Conservation (phyloP, 2,329 filamentous ascomycete genomes). For the Penicillium italicum region DNA sequence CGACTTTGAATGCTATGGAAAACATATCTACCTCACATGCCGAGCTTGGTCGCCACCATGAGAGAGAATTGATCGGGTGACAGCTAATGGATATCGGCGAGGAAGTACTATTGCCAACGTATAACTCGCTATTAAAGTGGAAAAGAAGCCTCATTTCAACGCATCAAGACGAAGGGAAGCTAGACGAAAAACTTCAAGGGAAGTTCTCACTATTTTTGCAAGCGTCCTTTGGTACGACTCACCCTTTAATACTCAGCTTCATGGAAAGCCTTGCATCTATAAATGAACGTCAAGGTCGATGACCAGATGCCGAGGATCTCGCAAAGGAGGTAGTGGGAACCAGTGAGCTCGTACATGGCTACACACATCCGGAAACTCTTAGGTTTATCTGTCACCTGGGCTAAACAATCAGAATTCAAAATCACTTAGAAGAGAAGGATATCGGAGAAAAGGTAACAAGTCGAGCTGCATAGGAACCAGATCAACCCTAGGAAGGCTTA, state of each 20-base stretch:
- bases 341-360: not conserved
- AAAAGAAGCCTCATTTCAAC: not conserved
- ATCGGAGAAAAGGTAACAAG: not conserved
- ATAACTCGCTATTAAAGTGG: no score
- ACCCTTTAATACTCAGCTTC: not conserved
- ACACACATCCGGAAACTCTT: not conserved
- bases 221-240: not conserved
- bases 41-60: no score
- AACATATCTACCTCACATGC: no score
- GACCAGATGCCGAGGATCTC: not conserved
- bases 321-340: not conserved
- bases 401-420: not conserved
- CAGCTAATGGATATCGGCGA: no score
- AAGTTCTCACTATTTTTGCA: no score
- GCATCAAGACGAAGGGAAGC: no score
- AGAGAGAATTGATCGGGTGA: no score
- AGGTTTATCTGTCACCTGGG: not conserved
- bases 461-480: no score
- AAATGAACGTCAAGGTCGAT: not conserved
- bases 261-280: not conserved
- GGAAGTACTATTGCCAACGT: no score
- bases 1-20: no score
- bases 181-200: no score
- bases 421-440: not conserved
- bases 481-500: no score